A percentile compares a stretch with the other conserved stretches of the same genome.
Evolutionary conservation across 352 stramenopile genomes (phyloP).

Genomic region (Thalassiosira delicatula): DNA sequence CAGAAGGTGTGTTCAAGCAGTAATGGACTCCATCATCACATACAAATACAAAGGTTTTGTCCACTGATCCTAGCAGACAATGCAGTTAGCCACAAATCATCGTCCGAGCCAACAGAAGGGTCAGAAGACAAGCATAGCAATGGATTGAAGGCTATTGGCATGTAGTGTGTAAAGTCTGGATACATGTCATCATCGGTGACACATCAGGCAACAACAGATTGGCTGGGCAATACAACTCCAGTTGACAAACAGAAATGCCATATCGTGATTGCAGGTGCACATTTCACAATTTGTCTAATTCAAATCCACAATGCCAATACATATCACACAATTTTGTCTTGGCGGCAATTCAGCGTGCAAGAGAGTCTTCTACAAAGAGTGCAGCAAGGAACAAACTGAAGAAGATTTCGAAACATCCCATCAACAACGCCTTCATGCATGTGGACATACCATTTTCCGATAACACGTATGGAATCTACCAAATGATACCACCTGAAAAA

Average conservation of each 20-base stretch:
- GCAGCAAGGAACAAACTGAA: neutral
- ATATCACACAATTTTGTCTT: no score
- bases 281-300: neutral
- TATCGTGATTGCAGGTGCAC: constrained; percentile 35
- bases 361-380: neutral
- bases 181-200: constrained; percentile 40
- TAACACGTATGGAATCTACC: constrained; percentile 1
- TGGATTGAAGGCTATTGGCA: no score
- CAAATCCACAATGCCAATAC: constrained; percentile 16
- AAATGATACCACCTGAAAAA: constrained; percentile 17
- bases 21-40: no score
- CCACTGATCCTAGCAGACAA: no score
- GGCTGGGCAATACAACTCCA: constrained; percentile 27
- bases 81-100: no score
- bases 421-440: constrained; percentile 18
- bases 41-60: no score
- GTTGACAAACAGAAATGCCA: neutral
- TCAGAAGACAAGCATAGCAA: no score
- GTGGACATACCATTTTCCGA: neutral
- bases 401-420: constrained; percentile 23
- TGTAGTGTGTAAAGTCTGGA: constrained; percentile 20
- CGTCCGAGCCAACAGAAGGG: no score
- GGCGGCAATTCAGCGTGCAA: no score
- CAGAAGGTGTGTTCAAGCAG: no score
- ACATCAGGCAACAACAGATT: constrained; percentile 26